Percentiles rank a stretch among this genome's conserved stretches.
phyloP scores from a whole-genome alignment of 2,329 filamentous ascomycete genomes.

The Ceratocystis eucalypticola region DNA sequence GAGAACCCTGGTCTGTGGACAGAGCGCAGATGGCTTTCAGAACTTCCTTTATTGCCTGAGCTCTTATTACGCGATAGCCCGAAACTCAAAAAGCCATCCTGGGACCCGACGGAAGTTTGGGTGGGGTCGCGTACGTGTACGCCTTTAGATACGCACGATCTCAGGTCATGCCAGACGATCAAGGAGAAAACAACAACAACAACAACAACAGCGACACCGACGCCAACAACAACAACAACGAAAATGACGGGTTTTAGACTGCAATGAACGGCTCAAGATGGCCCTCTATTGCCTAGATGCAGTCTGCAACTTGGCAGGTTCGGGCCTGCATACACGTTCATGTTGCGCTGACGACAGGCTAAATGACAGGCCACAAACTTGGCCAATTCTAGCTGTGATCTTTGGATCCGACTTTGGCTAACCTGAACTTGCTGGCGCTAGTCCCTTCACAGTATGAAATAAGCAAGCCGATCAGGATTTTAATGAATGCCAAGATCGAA shows the following conservation, averaged over 20 bases:
- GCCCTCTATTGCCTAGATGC: not conserved
- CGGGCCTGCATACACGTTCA: too few species aligned
- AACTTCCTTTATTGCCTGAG: not conserved
- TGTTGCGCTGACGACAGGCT: not conserved
- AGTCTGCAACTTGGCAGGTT: not conserved
- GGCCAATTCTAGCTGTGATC: not conserved
- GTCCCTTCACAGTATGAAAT: not conserved
- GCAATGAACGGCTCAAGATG: too few species aligned
- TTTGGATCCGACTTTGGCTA: not conserved
- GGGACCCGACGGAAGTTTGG: not conserved
- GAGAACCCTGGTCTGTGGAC: not conserved
- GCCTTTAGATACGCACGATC: not conserved
- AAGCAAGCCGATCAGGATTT: not conserved
- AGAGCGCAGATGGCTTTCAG: not conserved
- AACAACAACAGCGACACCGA: not conserved
- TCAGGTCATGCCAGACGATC: not conserved
- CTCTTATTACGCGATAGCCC: not conserved
- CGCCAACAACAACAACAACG: not conserved
- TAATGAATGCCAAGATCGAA: not conserved
- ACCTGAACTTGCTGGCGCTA: not conserved
- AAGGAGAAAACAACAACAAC: not conserved
- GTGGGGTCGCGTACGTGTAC: not conserved
- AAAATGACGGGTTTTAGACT: not conserved
- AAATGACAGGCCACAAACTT: not conserved
- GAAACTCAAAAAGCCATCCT: not conserved